Conservation (phyloP, 2,329 filamentous ascomycete species). For the Diplodia corticola region DNA sequence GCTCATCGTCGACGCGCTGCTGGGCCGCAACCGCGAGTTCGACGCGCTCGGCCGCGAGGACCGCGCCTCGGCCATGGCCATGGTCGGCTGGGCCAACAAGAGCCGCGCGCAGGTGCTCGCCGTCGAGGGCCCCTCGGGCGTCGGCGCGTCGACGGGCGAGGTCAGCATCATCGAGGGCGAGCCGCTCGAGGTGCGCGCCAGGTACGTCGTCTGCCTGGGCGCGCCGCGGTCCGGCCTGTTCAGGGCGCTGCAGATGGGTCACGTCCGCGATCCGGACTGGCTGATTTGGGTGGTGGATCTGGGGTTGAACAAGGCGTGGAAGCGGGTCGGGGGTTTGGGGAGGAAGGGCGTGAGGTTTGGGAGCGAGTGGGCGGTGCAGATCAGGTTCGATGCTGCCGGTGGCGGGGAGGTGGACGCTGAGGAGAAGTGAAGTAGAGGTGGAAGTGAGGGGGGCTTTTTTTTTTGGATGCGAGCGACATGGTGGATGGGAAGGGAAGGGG, state of each 20-base stretch:
- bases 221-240: slow-evolving; percentile 84
- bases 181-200: slow-evolving; percentile 75
- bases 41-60: slow-evolving; percentile 83
- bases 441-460: not conserved
- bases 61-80: slow-evolving; percentile 79
- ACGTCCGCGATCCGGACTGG: slow-evolving; percentile 62
- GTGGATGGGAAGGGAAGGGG: no score
- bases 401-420: slow-evolving; percentile 13
- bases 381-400: slow-evolving; percentile 45
- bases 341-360: slow-evolving; percentile 88
- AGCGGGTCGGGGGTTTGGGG: slow-evolving; percentile 76
- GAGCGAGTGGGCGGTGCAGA: slow-evolving; percentile 77
- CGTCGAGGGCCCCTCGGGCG: slow-evolving; percentile 87
- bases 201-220: slow-evolving; percentile 81
- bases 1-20: slow-evolving; percentile 82
- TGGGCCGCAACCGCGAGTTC: slow-evolving; percentile 84
- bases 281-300: slow-evolving; percentile 83
- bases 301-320: slow-evolving; percentile 82
- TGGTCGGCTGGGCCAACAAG: slow-evolving; percentile 92
- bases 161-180: slow-evolving; percentile 67
- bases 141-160: slow-evolving; percentile 68
- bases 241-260: slow-evolving; percentile 67
- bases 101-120: slow-evolving; percentile 79
- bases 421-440: not conserved
- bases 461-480: not conserved